Evolutionary conservation across 2,329 filamentous ascomycete species (phyloP).

Genomic region (Talaromyces rugulosus): DNA sequence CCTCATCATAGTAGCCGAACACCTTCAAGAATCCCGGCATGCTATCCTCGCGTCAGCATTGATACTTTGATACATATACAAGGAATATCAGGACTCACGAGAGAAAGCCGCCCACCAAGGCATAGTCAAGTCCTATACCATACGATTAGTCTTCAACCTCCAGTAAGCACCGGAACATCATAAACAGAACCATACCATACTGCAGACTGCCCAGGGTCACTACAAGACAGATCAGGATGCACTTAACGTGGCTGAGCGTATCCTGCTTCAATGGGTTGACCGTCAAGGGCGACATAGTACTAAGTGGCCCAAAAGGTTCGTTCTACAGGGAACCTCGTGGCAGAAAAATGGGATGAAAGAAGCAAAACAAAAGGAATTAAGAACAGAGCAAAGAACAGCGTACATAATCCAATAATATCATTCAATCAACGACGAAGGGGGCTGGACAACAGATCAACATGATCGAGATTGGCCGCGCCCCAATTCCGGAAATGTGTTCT

Average conservation of each 20-base stretch:
- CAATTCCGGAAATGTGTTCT: neutral
- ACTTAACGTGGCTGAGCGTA: conserved; percentile 1
- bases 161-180: neutral
- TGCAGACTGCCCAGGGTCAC: conserved; percentile 3
- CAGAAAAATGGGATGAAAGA: neutral
- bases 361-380: neutral
- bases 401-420: neutral
- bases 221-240: neutral
- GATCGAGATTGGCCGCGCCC: neutral
- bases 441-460: neutral
- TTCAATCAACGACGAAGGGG: neutral
- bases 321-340: neutral
- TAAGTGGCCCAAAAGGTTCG: neutral
- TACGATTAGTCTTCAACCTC: neutral
- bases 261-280: conserved; percentile 6
- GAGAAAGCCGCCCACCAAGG: conserved; percentile 2
- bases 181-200: neutral
- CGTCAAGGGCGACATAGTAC: neutral
- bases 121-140: conserved; percentile 1
- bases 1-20: conserved; percentile 3
- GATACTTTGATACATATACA: neutral
- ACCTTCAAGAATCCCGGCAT: conserved; percentile 6
- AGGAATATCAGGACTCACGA: neutral
- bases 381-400: neutral
- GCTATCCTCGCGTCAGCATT: neutral